Evolutionary conservation across 345 rosid genomes (phyloP), one percentile per base, ranked within the genome.

Genomic region (Gossypium herbaceum): DNA sequence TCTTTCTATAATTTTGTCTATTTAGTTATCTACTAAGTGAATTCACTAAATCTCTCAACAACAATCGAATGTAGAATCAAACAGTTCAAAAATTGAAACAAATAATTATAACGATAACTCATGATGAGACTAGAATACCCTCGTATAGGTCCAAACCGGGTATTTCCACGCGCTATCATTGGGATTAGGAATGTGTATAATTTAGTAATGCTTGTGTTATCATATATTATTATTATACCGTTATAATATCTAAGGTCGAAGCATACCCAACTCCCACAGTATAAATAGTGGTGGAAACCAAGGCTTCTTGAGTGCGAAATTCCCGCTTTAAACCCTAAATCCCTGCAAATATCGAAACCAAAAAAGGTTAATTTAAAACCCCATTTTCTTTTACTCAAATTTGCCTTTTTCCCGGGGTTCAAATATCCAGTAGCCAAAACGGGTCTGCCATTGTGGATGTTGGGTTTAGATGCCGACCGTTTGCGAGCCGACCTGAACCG

Each of bases 391-490:
- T 48, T 48, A 11, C 17, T 48, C 56, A 51, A 16, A 51, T 2
- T 17, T 12, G 7, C 45, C 12, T 22, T 16, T 45, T 3, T 34
- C 41, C 7, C 41, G n/a, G 19, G 12, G 7, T 67, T 67, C 55
- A 22, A 41, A 34, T 10, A 43, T 12, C 55, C 3, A 62, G 22
- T 57, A 67, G 91, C 79, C 97, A 92, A 91, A 82, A 94, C 97
- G 98, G 98, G 97, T 89, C 89, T 94, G 71, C 94, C 98, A 50
- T 76, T 94, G 95, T 92, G 97, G 95, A 86, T 92, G 98, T 88
- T 94, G 74, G 98, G 97, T 77, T 90, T 88, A 84, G 97, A 87
- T 78, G 90, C 84, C 79, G 95, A 91, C 67, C 91, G 94, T 85
- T 87, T 94, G 77, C 86, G 87, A 71, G 94, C 92, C 85, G 97